Evolutionary conservation across 805 yeast genomes (phyloP).

Genomic region (Kodamaea fukazawae): DNA sequence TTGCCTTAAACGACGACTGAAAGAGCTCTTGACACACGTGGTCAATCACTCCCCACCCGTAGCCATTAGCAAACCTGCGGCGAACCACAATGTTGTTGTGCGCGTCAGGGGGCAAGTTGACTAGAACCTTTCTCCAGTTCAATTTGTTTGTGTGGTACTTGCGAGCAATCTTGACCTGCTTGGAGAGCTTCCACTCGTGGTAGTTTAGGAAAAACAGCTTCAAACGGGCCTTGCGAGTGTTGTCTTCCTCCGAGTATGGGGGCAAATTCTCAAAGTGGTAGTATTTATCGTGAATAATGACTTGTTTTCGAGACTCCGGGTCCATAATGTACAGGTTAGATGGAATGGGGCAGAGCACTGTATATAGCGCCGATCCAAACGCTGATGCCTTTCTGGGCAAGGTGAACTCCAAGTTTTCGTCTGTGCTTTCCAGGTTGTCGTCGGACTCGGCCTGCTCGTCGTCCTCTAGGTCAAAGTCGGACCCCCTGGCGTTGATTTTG

Average conservation of each 20-base stretch:
- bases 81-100: conserved; percentile 45
- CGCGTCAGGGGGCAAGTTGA: conserved; percentile 44
- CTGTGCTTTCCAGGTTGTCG: neutral
- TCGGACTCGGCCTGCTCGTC: conserved; percentile 5
- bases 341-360: conserved; percentile 41
- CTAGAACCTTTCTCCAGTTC: conserved; percentile 45
- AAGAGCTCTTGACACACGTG: conserved; percentile 22
- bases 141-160: conserved; percentile 37
- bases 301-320: conserved; percentile 34
- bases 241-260: conserved; percentile 18
- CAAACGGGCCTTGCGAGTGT: conserved; percentile 5
- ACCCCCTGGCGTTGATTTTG: conserved; percentile 19
- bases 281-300: conserved; percentile 43
- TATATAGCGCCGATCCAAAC: conserved; percentile 40
- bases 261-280: conserved; percentile 35
- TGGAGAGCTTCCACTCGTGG: conserved; percentile 34
- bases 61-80: conserved; percentile 43
- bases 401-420: conserved; percentile 18
- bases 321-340: conserved; percentile 28
- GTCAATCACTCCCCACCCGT: conserved; percentile 47
- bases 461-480: conserved; percentile 12
- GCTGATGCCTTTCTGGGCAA: conserved; percentile 48
- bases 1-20: neutral
- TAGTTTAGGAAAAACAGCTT: conserved; percentile 22
- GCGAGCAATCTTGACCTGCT: conserved; percentile 41